These are phyloP conservation scores for Lentinula lateritia DNA, from an alignment of 768 basidiomycete species.

Conservation along the genomic window DNA sequence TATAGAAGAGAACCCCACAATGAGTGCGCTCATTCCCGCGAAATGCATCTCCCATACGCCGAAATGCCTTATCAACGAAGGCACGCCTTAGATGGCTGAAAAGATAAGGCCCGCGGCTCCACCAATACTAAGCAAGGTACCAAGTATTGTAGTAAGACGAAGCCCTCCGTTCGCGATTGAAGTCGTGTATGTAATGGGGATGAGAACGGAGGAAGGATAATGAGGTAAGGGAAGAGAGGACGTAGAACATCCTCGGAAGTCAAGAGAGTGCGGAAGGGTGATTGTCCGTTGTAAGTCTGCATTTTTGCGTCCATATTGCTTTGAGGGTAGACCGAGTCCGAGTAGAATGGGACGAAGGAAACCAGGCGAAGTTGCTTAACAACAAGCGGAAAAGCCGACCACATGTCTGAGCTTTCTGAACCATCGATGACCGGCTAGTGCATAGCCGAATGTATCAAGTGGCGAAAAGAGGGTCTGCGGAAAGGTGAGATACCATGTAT, in stretches of 20 bases:
- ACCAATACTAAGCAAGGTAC: not conserved
- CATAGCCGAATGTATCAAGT: too few relatives aligned
- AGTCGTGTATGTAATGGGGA: not conserved
- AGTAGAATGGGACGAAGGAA: too few relatives aligned
- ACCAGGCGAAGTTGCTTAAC: too few relatives aligned
- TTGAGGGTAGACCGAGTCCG: too few relatives aligned
- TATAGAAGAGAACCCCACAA: not conserved
- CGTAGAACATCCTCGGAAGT: not conserved
- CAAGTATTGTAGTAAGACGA: not conserved
- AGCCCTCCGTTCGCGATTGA: not conserved
- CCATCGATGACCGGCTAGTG: too few relatives aligned
- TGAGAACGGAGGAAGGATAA: not conserved
- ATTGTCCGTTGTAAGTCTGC: not conserved
- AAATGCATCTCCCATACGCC: not conserved
- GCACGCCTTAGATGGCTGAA: not conserved
- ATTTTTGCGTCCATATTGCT: not conserved
- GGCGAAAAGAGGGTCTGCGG: too few relatives aligned
- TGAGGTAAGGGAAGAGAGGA: not conserved
- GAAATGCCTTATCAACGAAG: not conserved
- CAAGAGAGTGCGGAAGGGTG: not conserved
- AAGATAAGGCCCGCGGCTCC: not conserved
- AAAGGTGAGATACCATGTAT: too few relatives aligned
- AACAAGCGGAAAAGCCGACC: too few relatives aligned
- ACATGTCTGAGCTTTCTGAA: too few relatives aligned
- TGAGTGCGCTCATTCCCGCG: not conserved